Base-by-base conservation (phyloP, 2,329 filamentous ascomycete species). In the Neofusicoccum umdonicola region DNA sequence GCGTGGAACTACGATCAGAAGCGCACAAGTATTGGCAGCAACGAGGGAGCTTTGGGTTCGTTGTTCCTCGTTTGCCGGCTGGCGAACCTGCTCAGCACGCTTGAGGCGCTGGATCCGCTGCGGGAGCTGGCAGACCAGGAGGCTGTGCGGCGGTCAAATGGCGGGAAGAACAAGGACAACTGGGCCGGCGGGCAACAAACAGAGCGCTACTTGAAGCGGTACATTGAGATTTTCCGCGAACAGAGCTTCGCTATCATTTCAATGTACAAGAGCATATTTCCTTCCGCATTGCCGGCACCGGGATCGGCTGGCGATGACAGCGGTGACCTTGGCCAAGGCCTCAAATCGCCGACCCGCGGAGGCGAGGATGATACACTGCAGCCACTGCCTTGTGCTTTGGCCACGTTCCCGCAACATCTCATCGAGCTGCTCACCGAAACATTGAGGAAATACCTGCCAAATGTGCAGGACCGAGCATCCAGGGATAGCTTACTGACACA, bases 151-250 rank as follows among this genome's bases (percentile, higher is more conserved):
- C 78, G 86, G 51, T 56, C 67, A 37, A 72, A 35, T 15, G 54
- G 63, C n/a, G 63, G 45, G 22, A 61, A 71, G 12, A 77, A 57
- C 73, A 84, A 63, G 11, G 71, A 77, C 41, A 35, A 7, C 9
- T 90, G 85, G 85, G 87, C 85, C 2, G 87, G 87, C 0, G 94
- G 94, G 0, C 93, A 96, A 72, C 95, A 98, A 76, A 97, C 93
- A 0, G 95, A 98, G 76, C 86, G 93, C 60, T 99, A 93, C 72
- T 81, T 99, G 48, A 99, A 98, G 77, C 87, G 93, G 54, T 99
- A 96, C 77, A 91, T 99, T 71, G 95, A 99, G 75, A 93, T 99
- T 34, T 98, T 98, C 76, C 90, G 95, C 61, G 95, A 99, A 78
- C 95, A 99, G 77, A 97, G 92, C 74, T 99, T 99, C 76, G 91